A percentile compares a stretch with the other conserved stretches of the same genome.
Evolutionary conservation across 2,329 filamentous ascomycete genomes (phyloP).

Genomic region (Fonsecaea nubica): DNA sequence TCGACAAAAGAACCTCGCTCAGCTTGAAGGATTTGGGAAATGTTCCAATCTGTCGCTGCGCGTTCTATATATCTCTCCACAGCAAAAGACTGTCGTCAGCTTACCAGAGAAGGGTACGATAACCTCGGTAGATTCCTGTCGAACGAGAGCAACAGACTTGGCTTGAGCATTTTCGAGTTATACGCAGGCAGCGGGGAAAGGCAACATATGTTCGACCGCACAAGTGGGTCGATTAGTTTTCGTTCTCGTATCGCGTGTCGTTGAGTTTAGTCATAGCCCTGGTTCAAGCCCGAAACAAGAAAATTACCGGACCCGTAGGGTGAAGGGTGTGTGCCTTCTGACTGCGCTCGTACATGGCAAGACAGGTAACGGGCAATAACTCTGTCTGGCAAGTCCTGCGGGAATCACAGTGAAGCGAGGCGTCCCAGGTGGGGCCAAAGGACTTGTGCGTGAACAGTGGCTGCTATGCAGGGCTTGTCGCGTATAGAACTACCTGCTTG

Average conservation of each 20-base stretch:
- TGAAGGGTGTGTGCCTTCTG: not conserved
- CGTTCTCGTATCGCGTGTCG: not conserved
- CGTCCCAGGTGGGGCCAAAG: not conserved
- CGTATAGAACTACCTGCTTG: not conserved
- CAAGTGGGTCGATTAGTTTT: not conserved
- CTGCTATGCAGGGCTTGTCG: not conserved
- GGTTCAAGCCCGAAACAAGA: not conserved
- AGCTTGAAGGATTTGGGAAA: not conserved
- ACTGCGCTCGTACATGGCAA: not conserved
- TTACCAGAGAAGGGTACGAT: not conserved
- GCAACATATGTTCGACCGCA: not conserved
- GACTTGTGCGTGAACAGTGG: not conserved
- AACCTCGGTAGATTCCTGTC: slow-evolving; percentile 12
- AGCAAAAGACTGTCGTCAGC: not conserved
- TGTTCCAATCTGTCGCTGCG: not conserved
- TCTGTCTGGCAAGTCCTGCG: not conserved
- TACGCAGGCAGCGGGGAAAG: not conserved
- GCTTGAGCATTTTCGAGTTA: not conserved
- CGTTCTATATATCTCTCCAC: not conserved
- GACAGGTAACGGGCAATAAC: not conserved
- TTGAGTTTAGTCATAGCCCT: not conserved
- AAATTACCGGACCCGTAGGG: not conserved
- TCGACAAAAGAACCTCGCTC: not conserved
- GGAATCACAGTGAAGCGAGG: not conserved
- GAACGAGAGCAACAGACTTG: not conserved